Base-by-base conservation (phyloP, 352 stramenopile genomes). In the Phytophthora europaea region DNA sequence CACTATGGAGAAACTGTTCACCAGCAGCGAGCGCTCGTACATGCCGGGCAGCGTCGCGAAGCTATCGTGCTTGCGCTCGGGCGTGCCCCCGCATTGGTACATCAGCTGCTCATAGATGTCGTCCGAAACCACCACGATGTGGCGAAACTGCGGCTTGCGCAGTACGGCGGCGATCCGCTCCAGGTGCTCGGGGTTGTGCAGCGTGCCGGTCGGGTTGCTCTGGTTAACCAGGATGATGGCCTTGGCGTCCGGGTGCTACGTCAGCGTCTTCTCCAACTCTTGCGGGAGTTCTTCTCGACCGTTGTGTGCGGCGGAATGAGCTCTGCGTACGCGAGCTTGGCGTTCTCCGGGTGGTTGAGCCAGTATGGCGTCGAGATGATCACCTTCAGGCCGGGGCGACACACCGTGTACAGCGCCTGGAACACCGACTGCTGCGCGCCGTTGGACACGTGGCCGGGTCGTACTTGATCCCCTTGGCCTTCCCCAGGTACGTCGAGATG, bases 1-100 rank as follows among this genome's bases (percentile, higher is more conserved):
- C 23, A 90, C 93, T 81, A 99, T 99, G 56, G 91, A 98, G 72
- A 99, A 99, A 5, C 97, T 96, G 74, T 99, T 99, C n/a, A 99
- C 73, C 13, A 98, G 85, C 15, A 99, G 78, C 33, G 95, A 99
- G 12, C 96, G 83, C 47, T 94, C 70, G 69, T 92, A 97, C 91
- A 99, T 98, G 48, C 76, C 85, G 0, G 86, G 85, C 6, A 94
- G 67, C 23, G 81, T 78, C 22, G 85, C 88, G 36, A 97, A 95
- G 67, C 81, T 92, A 55, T 84, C 59, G 73, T 93, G 87, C 23
- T 70, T 74, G 31, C 82, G 82, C 53, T 77, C 85, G 38, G 70
- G 84, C 57, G 71, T 79, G 70, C 66, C 79, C 55, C 88, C 85
- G 40, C 90, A 79, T 62, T 95, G 82, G 84, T 98, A 99, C 12